phyloP scores from a whole-genome alignment of 331 rosid species.

The Malus hybrid region DNA sequence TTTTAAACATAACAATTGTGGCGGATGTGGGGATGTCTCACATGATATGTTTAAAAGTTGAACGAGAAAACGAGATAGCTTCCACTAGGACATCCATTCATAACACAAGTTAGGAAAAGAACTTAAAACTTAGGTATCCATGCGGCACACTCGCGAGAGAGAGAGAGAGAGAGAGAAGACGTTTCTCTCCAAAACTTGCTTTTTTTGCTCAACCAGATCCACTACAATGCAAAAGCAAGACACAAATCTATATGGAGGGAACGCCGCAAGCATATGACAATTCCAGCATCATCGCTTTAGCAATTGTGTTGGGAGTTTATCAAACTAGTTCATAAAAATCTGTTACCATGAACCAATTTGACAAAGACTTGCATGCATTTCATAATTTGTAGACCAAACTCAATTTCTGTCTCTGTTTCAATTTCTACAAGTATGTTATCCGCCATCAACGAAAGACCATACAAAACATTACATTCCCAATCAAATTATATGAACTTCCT shows the following conservation, averaged over 20 bases:
- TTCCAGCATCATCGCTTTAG: neutral
- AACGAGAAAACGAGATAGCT: too few species aligned
- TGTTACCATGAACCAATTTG: neutral
- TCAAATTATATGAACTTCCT: neutral
- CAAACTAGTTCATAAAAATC: neutral
- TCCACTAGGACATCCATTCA: too few species aligned
- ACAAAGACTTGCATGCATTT: neutral
- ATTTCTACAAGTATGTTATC: neutral
- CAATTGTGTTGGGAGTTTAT: neutral
- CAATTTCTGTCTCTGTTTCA: neutral
- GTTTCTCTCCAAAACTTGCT: neutral
- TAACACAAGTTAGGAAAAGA: too few species aligned
- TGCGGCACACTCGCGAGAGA: too few species aligned
- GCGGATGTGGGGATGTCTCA: too few species aligned
- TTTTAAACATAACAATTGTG: too few species aligned
- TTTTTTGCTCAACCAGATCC: neutral
- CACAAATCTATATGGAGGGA: neutral
- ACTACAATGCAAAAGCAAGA: neutral
- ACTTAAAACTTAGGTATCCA: too few species aligned
- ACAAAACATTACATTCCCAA: neutral
- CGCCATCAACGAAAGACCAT: neutral
- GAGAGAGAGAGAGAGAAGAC: too few species aligned
- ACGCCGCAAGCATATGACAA: neutral
- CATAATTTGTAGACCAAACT: neutral
- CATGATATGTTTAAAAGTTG: too few species aligned